phyloP scores from a whole-genome alignment of 805 yeast species.

The Debaryomyces hansenii region DNA sequence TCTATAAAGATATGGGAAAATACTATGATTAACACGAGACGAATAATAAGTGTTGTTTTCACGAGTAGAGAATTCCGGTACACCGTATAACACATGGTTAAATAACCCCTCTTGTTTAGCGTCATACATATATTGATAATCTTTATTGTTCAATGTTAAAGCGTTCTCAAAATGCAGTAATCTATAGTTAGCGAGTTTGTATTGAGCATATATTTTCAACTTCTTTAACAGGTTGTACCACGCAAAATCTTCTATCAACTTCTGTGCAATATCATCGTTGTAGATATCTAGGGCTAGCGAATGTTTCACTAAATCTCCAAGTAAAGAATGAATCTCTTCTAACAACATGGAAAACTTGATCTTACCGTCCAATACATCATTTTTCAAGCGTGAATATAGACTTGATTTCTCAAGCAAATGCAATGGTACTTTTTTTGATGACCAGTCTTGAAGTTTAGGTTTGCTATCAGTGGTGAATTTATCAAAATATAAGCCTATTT shows the following conservation, averaged over 20 bases:
- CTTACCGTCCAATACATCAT: constrained; percentile 2
- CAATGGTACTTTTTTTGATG: constrained; percentile 12
- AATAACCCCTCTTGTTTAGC: constrained; percentile 7
- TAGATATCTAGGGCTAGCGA: constrained; percentile 50
- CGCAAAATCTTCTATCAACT: constrained; percentile 66
- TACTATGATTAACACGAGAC: constrained; percentile 9
- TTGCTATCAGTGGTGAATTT: constrained; percentile 13
- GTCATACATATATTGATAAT: constrained; percentile 14
- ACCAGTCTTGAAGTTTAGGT: constrained; percentile 20
- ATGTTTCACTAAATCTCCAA: constrained; percentile 14
- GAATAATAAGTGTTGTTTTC: constrained; percentile 4
- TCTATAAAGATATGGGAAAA: constrained; percentile 20
- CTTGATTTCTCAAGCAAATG: constrained; percentile 18
- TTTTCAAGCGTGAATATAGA: constrained; percentile 20
- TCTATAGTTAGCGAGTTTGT: constrained; percentile 54
- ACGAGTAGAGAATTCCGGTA: constrained; percentile 13
- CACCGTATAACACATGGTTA: constrained; percentile 22
- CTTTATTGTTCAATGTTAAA: constrained; percentile 19
- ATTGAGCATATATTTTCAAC: constrained; percentile 54
- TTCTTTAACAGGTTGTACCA: constrained; percentile 70
- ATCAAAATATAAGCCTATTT: constrained; percentile 16
- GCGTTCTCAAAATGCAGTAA: constrained; percentile 41
- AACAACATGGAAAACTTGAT: constrained; percentile 14
- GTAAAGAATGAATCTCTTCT: constrained; percentile 8
- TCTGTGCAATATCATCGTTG: constrained; percentile 46